Conservation (phyloP, 371 early-diverging fungal genomes). For the Mortierella sp. region DNA sequence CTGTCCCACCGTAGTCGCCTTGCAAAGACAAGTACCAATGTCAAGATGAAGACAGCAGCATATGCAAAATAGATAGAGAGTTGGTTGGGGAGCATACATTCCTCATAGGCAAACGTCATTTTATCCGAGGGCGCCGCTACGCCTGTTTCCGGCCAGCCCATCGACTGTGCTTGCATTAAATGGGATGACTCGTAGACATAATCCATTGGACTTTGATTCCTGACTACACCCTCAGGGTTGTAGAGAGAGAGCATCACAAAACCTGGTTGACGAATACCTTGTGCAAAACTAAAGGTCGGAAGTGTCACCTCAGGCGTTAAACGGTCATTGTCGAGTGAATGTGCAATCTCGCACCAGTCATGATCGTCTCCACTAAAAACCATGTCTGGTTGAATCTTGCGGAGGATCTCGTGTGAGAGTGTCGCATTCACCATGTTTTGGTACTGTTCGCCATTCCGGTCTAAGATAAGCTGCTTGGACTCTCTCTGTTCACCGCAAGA, state of each 20-base stretch:
- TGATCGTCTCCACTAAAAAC: conserved; percentile 95
- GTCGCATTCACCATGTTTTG: conserved; percentile 77
- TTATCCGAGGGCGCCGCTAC: background rate
- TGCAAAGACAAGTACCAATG: background rate
- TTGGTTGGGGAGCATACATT: conserved; percentile 4
- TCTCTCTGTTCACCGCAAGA: conserved; percentile 81
- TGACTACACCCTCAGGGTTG: background rate
- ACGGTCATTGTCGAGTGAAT: conserved; percentile 30
- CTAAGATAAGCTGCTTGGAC: conserved; percentile 49
- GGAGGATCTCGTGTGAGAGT: conserved; percentile 68
- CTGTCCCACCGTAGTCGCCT: conserved; percentile 2
- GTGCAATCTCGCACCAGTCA: conserved; percentile 81
- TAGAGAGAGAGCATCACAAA: conserved; percentile 38
- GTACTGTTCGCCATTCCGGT: conserved; percentile 83
- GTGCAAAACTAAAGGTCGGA: conserved; percentile 64
- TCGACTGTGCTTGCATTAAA: no score
- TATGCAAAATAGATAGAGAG: background rate
- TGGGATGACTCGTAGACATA: no score
- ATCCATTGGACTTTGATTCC: background rate
- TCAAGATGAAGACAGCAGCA: background rate
- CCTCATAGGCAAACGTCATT: background rate
- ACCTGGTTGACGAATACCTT: conserved; percentile 58
- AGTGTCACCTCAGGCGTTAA: conserved; percentile 54
- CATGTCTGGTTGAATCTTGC: conserved; percentile 68
- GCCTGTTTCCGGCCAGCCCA: background rate